Evolutionary conservation across 2,329 filamentous ascomycete genomes (phyloP), one percentile per base, ranked within the genome.

Genomic region (Aspergillus amoenus): DNA sequence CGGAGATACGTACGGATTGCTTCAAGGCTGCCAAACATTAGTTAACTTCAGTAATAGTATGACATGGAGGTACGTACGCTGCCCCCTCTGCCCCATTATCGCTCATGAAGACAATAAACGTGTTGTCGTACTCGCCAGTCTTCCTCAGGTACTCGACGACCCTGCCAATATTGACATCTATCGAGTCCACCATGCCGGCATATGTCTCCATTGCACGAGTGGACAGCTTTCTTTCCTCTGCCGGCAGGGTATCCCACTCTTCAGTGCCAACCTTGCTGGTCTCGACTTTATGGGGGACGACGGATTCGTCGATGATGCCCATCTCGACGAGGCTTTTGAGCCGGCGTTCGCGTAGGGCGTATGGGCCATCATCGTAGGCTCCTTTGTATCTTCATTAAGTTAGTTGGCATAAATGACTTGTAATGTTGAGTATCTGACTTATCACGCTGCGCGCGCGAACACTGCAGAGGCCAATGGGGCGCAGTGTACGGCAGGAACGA

Each of bases 381-480:
- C 79, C 80, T 27, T 74, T 70, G 64, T 83, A 83, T 58, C 81
- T 76, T 5, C 6, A 15, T 12, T 13, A 21, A 2, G n/a, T 8
- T n/a, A 21, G 15, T 7, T 21, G 15, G 34, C 17, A 13, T 30
- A 3, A 30, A 30, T 30, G 8, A 30, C 7, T 9, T 30, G 8
- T 30, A 30, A 8, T 8, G 3, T 24, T 3, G 27, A 3, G 8
- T 3, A 3, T 30, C 46, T 9, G 13, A 49, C 48, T 51, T 51
- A 9, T 51, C 37, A 32, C 34, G 34, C 18, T 51, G 73, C 49
- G 81, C 72, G 49, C 76, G 72, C 0, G 79, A 78, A 7, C 77
- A 79, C 61, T 82, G 81, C 2, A 83, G 67, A 0, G 81, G 81
- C 80, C 81, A 83, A 62, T 83, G 81, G 0, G 80, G 80, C 5